Base-by-base conservation (phyloP, 1,284 basidiomycete genomes). In the Takashimella koratensis region DNA sequence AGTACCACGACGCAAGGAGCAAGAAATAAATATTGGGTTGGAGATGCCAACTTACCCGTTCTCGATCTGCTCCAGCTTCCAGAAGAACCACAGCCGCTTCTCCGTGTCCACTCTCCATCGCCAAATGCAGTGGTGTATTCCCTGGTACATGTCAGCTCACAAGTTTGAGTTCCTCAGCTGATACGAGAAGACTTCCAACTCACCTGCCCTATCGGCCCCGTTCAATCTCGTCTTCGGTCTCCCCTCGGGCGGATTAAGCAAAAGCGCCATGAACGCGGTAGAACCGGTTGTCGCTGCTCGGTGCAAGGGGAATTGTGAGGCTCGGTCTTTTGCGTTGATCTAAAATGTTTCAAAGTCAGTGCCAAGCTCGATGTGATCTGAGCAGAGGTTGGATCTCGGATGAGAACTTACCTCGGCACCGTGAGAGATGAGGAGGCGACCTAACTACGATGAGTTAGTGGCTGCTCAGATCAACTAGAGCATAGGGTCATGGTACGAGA, bases 281-380 rank as follows among this genome's bases (percentile, higher is more conserved):
- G 90, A 91, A 25, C 92, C 92, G 6, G 89, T 95, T 2, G 92
- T 92, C n/a, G 92, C 90, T 48, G 93, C 93, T 58, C 93, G 86
- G 76, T 96, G 93, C 47, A 97, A 79, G 48, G 93, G 89, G 47
- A 86, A 80, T 76, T 97, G 93, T 69, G 87, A 90, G 22, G 92
- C 90, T 64, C 85, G 86, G 79, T 97, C 93, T 76, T 84, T 86
- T 39, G 86, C 86, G 70, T 96, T 97, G 77, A 93, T 88, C 90
- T 94, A 62, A 49, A 54, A 76, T 79, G 59, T 36, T n/a, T n/a
- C n/a, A n/a, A n/a, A n/a, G n/a, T n/a, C n/a, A n/a, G n/a, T n/a
- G n/a, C n/a, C n/a, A 36, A 36, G 30, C 30, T 36, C 30, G 16
- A 36, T 36, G 16, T 8, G 30, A 36, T 8, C 10, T 8, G 76